phyloP scores from a whole-genome alignment of 352 stramenopile genomes.

The Pythium brachiatum region DNA sequence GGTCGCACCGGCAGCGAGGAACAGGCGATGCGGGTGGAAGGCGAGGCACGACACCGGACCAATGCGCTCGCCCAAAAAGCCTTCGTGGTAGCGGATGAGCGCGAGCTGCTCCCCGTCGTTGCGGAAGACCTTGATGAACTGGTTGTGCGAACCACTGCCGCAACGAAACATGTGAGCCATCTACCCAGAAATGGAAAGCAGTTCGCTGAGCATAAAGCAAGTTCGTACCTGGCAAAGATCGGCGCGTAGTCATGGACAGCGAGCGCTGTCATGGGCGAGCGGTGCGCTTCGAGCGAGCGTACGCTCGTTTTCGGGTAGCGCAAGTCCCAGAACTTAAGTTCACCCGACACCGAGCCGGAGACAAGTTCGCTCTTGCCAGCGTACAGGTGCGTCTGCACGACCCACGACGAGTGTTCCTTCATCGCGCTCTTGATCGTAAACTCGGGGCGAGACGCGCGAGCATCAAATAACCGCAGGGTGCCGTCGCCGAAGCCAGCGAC shows the following conservation, averaged over 20 bases:
- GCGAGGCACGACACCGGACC: constrained; percentile 95
- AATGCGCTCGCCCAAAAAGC: constrained; percentile 96
- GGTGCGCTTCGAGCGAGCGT: constrained; percentile 87
- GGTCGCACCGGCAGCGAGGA: constrained; percentile 93
- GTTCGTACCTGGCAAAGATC: constrained; percentile 88
- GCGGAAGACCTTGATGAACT: constrained; percentile 98
- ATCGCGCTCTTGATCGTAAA: constrained; percentile 65
- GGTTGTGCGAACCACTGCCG: constrained; percentile 93
- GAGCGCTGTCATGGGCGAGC: constrained; percentile 95
- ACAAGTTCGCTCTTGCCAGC: constrained; percentile 86
- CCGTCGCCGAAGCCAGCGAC: constrained; percentile 94
- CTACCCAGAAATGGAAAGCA: background rate
- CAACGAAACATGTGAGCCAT: constrained; percentile 2
- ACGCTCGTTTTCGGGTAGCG: constrained; percentile 79
- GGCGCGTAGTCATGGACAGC: constrained; percentile 94
- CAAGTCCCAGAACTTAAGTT: constrained; percentile 98
- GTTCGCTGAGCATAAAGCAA: background rate
- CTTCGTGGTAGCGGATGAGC: constrained; percentile 94
- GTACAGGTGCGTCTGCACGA: constrained; percentile 91
- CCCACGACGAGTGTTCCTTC: constrained; percentile 94
- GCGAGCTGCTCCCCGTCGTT: constrained; percentile 85
- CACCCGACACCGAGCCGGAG: constrained; percentile 92
- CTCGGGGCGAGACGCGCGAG: constrained; percentile 68
- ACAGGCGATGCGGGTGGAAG: constrained; percentile 96
- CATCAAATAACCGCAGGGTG: constrained; percentile 93